Evolutionary conservation across 2,329 filamentous ascomycete species (phyloP).

Genomic region (Fusarium caatingaense): DNA sequence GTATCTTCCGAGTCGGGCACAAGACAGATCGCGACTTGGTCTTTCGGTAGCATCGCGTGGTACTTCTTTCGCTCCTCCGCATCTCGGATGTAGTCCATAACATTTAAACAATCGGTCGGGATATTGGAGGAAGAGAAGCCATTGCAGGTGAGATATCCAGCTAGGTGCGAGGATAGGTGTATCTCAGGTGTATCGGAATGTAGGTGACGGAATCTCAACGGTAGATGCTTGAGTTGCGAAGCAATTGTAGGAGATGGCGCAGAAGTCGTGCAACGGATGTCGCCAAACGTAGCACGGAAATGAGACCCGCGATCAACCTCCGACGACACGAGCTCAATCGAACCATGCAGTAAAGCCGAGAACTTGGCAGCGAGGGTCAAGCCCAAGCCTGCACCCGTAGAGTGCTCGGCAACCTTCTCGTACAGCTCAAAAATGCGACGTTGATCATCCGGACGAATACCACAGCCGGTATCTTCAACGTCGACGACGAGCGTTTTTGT

Average conservation of each 20-base stretch:
- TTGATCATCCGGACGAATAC: conserved; percentile 52
- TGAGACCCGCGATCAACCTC: conserved; percentile 53
- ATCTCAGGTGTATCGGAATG: neutral
- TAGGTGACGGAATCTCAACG: conserved; percentile 15
- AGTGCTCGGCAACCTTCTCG: conserved; percentile 54
- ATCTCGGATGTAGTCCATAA: conserved; percentile 29
- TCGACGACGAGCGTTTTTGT: conserved; percentile 52
- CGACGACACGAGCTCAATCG: conserved; percentile 53
- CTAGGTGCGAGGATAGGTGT: conserved; percentile 12
- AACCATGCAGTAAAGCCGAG: conserved; percentile 54
- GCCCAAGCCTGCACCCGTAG: conserved; percentile 56
- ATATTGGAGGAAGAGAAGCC: conserved; percentile 18
- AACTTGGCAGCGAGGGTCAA: conserved; percentile 57
- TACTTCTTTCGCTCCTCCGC: conserved; percentile 1
- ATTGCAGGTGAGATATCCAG: conserved; percentile 1
- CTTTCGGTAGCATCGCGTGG: neutral
- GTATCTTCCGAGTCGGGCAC: conserved; percentile 6
- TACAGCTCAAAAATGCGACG: conserved; percentile 57
- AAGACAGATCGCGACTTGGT: conserved; percentile 32
- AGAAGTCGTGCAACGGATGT: conserved; percentile 5
- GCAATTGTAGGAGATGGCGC: neutral
- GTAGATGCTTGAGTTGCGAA: neutral
- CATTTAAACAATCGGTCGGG: conserved; percentile 6
- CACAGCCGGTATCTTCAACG: conserved; percentile 56
- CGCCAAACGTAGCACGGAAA: conserved; percentile 47